Evolutionary conservation across 805 yeast genomes (phyloP).

Genomic region (Candida sakaeoensis): DNA sequence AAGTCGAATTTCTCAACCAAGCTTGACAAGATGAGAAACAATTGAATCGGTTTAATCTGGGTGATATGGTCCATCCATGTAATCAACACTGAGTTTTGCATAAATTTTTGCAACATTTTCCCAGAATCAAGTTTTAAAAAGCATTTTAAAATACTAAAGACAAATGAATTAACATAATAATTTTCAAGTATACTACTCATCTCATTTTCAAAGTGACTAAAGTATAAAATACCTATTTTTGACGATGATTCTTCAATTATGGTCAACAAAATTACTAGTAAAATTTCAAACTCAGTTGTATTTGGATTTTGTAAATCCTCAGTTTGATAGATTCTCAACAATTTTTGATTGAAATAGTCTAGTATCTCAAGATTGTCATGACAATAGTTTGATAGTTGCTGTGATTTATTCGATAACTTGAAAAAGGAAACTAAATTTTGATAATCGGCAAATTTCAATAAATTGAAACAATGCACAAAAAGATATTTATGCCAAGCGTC

Average conservation of each 20-base stretch:
- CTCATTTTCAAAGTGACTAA: constrained; percentile 4
- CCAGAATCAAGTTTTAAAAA: constrained; percentile 2
- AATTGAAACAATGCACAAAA: not conserved
- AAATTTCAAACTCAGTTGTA: constrained; percentile 1
- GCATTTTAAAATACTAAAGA: constrained; percentile 8
- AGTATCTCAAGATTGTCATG: constrained; percentile 1
- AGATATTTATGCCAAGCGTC: constrained; percentile 7
- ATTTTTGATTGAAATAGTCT: constrained; percentile 1
- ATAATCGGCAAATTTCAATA: not conserved
- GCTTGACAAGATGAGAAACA: not conserved
- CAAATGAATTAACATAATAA: constrained; percentile 6
- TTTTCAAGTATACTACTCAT: constrained; percentile 5
- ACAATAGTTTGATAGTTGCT: constrained; percentile 4
- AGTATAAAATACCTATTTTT: constrained; percentile 4
- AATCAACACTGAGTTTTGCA: constrained; percentile 5
- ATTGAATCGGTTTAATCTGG: not conserved
- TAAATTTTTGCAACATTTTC: not conserved
- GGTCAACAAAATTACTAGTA: constrained; percentile 2
- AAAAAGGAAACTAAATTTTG: constrained; percentile 4
- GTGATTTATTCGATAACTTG: constrained; percentile 8
- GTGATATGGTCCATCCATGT: not conserved
- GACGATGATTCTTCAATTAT: constrained; percentile 6
- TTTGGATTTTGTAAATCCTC: constrained; percentile 4
- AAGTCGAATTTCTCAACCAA: constrained; percentile 2
- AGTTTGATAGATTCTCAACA: not conserved